A percentile compares a stretch with the other conserved stretches of the same genome.
phyloP scores from a whole-genome alignment of 1,284 basidiomycete genomes.

The Austroboletus novae-zelandiae region DNA sequence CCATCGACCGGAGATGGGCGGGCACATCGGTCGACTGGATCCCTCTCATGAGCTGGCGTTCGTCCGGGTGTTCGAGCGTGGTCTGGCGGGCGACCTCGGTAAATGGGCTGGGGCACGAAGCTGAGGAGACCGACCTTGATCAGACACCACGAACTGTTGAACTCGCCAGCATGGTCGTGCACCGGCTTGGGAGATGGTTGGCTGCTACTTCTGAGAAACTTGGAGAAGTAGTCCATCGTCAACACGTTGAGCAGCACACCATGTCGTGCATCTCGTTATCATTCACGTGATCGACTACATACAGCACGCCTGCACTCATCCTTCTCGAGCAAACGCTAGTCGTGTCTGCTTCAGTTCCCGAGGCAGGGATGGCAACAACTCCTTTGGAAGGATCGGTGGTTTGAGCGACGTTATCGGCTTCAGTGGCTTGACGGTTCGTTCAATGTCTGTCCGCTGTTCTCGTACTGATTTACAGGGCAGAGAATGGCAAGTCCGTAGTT shows the following conservation, averaged over 20 bases:
- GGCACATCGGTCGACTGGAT: conserved; percentile 84
- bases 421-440: conserved; percentile 25
- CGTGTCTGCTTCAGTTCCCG: conserved; percentile 21
- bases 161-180: conserved; percentile 68
- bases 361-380: conserved; percentile 15
- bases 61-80: conserved; percentile 76
- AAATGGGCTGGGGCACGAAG: not conserved
- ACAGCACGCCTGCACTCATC: not conserved
- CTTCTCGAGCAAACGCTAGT: conserved; percentile 15
- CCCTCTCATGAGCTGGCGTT: conserved; percentile 76
- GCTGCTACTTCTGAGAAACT: conserved; percentile 60
- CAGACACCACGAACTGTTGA: conserved; percentile 68
- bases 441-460: not conserved
- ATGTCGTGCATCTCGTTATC: not conserved
- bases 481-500: conserved; percentile 10
- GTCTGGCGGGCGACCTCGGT: conserved; percentile 43
- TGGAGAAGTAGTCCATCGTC: conserved; percentile 80
- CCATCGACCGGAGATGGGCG: conserved; percentile 74
- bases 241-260: not conserved
- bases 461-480: conserved; percentile 1
- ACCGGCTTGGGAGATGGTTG: conserved; percentile 50
- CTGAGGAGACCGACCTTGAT: conserved; percentile 53
- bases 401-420: conserved; percentile 39
- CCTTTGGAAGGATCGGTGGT: conserved; percentile 34
- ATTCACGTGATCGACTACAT: conserved; percentile 21